Percentiles rank a stretch among this genome's conserved stretches.
These are phyloP conservation scores for Panaeolus papilionaceus DNA, from an alignment of 768 basidiomycete genomes.

Conservation along the genomic window DNA sequence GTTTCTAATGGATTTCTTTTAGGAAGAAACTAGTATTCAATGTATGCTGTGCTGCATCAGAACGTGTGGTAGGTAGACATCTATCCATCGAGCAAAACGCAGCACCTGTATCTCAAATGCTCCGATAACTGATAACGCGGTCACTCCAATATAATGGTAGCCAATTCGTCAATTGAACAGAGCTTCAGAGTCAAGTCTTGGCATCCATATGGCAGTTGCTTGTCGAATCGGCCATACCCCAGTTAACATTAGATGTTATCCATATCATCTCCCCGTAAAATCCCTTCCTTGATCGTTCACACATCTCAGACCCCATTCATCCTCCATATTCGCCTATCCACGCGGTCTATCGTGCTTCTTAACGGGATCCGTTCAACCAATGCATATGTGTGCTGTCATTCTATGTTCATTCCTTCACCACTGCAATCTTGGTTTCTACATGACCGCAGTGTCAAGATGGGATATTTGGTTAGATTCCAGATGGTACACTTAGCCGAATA, in stretches of 20 bases:
- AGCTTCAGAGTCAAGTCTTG: background rate
- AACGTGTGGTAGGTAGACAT: too few species aligned
- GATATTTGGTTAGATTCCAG: conserved; percentile 1
- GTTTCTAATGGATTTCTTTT: too few species aligned
- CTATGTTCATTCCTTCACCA: conserved; percentile 1
- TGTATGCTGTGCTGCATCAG: too few species aligned
- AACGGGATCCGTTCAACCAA: background rate
- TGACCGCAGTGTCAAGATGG: background rate
- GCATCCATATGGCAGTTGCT: background rate
- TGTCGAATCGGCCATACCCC: background rate
- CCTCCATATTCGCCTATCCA: background rate
- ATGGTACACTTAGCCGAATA: background rate
- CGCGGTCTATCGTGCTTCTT: conserved; percentile 9
- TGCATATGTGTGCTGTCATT: conserved; percentile 8
- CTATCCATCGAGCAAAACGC: too few species aligned
- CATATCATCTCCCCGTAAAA: conserved; percentile 11
- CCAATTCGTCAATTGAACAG: background rate
- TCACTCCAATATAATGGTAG: background rate
- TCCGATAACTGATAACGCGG: background rate
- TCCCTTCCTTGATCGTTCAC: conserved; percentile 2
- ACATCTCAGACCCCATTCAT: conserved; percentile 9
- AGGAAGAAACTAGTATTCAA: too few species aligned
- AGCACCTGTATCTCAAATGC: background rate
- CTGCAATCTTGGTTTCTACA: background rate
- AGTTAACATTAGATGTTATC: background rate